phyloP scores from a whole-genome alignment of 2,329 filamentous ascomycete species.

The Phialophora expanda region DNA sequence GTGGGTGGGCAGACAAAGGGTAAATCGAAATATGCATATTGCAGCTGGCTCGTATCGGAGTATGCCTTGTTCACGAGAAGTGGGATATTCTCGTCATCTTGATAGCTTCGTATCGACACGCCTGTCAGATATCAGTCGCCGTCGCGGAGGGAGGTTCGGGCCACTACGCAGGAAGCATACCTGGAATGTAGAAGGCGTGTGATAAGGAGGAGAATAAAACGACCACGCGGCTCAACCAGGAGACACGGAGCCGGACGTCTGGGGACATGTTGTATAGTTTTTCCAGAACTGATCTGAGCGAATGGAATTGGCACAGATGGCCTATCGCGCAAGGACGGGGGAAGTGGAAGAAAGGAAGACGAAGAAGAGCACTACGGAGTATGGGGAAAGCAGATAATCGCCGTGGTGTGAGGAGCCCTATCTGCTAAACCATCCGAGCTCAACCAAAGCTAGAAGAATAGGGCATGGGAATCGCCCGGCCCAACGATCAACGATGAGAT shows the following conservation, averaged over 20 bases:
- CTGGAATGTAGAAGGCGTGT: constrained; percentile 83
- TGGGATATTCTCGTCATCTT: constrained; percentile 75
- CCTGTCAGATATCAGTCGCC: constrained; percentile 55
- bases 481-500: not conserved
- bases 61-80: constrained; percentile 92
- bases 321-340: constrained; percentile 41
- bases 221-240: constrained; percentile 46
- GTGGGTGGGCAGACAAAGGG: constrained; percentile 85
- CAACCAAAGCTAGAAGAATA: constrained; percentile 14
- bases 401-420: constrained; percentile 16
- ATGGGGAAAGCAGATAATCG: constrained; percentile 1
- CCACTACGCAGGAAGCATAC: constrained; percentile 56
- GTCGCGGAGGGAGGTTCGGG: too few relatives aligned
- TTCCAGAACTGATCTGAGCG: constrained; percentile 42
- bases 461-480: constrained; percentile 9
- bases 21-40: constrained; percentile 87
- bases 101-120: constrained; percentile 82
- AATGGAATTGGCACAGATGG: constrained; percentile 62
- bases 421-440: constrained; percentile 16
- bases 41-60: constrained; percentile 85
- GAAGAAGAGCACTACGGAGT: constrained; percentile 2
- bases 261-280: constrained; percentile 38
- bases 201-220: constrained; percentile 59
- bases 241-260: constrained; percentile 36
- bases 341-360: constrained; percentile 19